Evolutionary conservation across 1,139 yeast species (phyloP), one percentile per base, ranked within the genome.

Genomic region (Tardiomyces digboiensis): DNA sequence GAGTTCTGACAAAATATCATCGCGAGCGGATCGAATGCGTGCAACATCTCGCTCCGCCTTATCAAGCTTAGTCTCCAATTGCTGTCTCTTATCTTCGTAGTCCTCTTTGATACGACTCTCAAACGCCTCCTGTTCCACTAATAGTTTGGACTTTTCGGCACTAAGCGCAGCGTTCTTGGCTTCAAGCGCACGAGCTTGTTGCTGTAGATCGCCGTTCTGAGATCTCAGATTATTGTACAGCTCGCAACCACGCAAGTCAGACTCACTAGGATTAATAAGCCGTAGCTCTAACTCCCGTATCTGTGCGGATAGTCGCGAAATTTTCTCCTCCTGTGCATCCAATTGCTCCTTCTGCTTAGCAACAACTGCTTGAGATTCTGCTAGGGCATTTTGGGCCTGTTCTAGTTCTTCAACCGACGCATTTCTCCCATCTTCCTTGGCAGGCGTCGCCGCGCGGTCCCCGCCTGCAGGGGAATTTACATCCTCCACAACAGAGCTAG

Each of bases 21-120:
- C 97, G 54, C 98, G 72, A 22, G 81, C 78, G 0, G 88, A 73
- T 56, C 98, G 74, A 42, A 91, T 80, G 54, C 97, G 74, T 0
- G 79, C 80, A 44, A 88, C 70, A 61, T 88, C 96, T 39, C 71
- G 71, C 57, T 89, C 96, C 40, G 76, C 66, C 50, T 74, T 76
- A 16, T 70, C 64, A 18, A 81, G 61, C 48, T 73, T 73, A 13
- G 64, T 62, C 47, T 71, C 48, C 21, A 80, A 59, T 6, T 60
- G 64, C 21, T 63, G 62, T 45, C 69, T 67, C 47, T 74, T 76
- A 2, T 66, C 68, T 2, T 61, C 54, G 19, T 71, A 57, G 39
- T 71, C 75, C 16, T 66, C 61, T 42, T 71, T 68, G 14, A 78
- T 49, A 2, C 65, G 49, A 14, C 63, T 59, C 41, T 67, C 68